phyloP scores from a whole-genome alignment of 2,329 filamentous ascomycete species.

The Fusarium sp. region DNA sequence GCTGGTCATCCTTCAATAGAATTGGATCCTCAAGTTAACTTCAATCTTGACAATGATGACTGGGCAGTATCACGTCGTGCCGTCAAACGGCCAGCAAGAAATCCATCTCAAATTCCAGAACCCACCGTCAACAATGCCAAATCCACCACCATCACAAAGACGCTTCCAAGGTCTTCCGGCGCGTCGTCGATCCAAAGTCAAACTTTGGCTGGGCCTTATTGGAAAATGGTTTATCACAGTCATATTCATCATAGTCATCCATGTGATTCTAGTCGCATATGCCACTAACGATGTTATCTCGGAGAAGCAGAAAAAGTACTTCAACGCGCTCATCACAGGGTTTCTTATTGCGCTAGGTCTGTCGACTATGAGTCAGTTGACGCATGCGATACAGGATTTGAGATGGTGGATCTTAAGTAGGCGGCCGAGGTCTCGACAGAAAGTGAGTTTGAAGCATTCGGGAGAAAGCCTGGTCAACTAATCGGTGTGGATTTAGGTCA shows the following conservation, averaged over 20 bases:
- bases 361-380: slow-evolving; percentile 58
- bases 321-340: slow-evolving; percentile 58
- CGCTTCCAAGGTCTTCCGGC: slow-evolving; percentile 11
- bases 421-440: slow-evolving; percentile 52
- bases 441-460: slow-evolving; percentile 48
- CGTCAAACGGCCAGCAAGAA: background rate
- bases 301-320: slow-evolving; percentile 53
- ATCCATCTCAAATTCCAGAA: background rate
- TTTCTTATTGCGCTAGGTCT: slow-evolving; percentile 58
- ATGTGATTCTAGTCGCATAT: slow-evolving; percentile 15
- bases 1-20: no score
- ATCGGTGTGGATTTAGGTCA: slow-evolving; percentile 14
- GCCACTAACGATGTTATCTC: slow-evolving; percentile 22
- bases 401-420: slow-evolving; percentile 60
- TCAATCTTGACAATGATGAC: no score
- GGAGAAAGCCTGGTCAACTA: no score
- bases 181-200: background rate
- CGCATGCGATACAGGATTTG: slow-evolving; percentile 56
- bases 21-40: no score
- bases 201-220: slow-evolving; percentile 11
- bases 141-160: background rate
- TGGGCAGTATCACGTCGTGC: background rate
- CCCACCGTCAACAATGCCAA: background rate
- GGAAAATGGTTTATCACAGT: slow-evolving; percentile 27
- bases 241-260: slow-evolving; percentile 5